Conservation (phyloP, 768 basidiomycete genomes). For the Leucocoprinus birnbaumii region DNA sequence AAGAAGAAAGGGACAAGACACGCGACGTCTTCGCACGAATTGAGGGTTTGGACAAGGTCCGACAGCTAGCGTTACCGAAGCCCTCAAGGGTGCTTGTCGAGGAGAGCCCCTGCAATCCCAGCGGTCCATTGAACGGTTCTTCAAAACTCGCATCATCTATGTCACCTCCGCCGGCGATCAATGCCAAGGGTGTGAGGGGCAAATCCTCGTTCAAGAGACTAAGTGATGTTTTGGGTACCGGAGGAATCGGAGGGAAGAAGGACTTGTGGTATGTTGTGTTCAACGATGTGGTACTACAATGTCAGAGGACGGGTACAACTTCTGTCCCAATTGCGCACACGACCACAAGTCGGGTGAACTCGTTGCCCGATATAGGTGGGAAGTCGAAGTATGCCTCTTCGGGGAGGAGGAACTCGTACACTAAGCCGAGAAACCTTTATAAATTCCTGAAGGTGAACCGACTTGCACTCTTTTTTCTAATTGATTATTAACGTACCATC, state of each 20-base stretch:
- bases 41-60: slow-evolving; percentile 92
- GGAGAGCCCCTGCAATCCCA: slow-evolving; percentile 57
- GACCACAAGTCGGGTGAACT: slow-evolving; percentile 67
- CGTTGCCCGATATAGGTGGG: slow-evolving; percentile 80
- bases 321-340: slow-evolving; percentile 72
- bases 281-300: slow-evolving; percentile 92
- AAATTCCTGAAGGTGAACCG: slow-evolving; percentile 80
- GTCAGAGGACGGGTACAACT: slow-evolving; percentile 88
- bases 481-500: slow-evolving; percentile 7
- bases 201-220: slow-evolving; percentile 88
- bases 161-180: slow-evolving; percentile 35
- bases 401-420: slow-evolving; percentile 70
- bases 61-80: slow-evolving; percentile 89
- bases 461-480: background rate
- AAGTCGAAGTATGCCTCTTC: slow-evolving; percentile 84
- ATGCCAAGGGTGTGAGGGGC: slow-evolving; percentile 65
- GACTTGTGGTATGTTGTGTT: slow-evolving; percentile 95
- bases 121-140: slow-evolving; percentile 21
- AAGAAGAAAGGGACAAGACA: slow-evolving; percentile 94
- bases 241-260: slow-evolving; percentile 64
- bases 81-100: slow-evolving; percentile 84
- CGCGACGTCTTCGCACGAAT: slow-evolving; percentile 95
- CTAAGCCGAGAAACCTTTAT: slow-evolving; percentile 88
- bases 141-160: slow-evolving; percentile 32
- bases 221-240: slow-evolving; percentile 78